Conservation (phyloP, 2,329 filamentous ascomycete species). For the Fusarium bulbicola region DNA sequence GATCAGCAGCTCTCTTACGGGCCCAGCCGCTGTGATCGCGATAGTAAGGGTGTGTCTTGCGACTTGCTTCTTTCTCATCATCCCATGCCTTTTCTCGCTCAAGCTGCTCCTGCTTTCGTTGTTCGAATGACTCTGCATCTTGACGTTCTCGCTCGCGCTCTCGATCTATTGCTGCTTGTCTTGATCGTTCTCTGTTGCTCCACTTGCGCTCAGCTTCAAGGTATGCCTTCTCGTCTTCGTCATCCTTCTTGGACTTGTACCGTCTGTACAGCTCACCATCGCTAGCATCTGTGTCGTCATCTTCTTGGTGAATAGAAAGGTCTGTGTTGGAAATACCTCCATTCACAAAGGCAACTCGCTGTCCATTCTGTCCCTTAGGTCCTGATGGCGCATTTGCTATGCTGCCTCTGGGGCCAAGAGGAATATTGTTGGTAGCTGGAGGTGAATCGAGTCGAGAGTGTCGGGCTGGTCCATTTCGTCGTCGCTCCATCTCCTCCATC, state of each 20-base stretch:
- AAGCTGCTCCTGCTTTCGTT: slow-evolving; percentile 75
- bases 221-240: slow-evolving; percentile 82
- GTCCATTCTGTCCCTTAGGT: slow-evolving; percentile 71
- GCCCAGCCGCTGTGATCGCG: slow-evolving; percentile 86
- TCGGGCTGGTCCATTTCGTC: slow-evolving; percentile 71
- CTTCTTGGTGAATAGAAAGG: slow-evolving; percentile 70
- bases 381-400: slow-evolving; percentile 79
- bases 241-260: slow-evolving; percentile 73
- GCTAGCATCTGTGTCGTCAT: slow-evolving; percentile 87
- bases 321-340: slow-evolving; percentile 73
- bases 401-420: slow-evolving; percentile 53
- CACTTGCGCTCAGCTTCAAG: slow-evolving; percentile 88
- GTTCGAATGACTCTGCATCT: slow-evolving; percentile 72
- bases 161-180: slow-evolving; percentile 84
- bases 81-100: slow-evolving; percentile 77
- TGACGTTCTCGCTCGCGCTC: slow-evolving; percentile 83
- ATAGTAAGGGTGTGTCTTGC: slow-evolving; percentile 84
- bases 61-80: slow-evolving; percentile 82
- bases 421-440: slow-evolving; percentile 65
- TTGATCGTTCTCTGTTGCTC: slow-evolving; percentile 86
- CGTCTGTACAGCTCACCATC: slow-evolving; percentile 86
- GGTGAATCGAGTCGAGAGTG: slow-evolving; percentile 77
- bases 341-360: slow-evolving; percentile 79
- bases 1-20: slow-evolving; percentile 78
- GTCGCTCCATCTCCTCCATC: slow-evolving; percentile 85